Evolutionary conservation across 306 rosid species (phyloP).

Genomic region (Lablab purpureus): DNA sequence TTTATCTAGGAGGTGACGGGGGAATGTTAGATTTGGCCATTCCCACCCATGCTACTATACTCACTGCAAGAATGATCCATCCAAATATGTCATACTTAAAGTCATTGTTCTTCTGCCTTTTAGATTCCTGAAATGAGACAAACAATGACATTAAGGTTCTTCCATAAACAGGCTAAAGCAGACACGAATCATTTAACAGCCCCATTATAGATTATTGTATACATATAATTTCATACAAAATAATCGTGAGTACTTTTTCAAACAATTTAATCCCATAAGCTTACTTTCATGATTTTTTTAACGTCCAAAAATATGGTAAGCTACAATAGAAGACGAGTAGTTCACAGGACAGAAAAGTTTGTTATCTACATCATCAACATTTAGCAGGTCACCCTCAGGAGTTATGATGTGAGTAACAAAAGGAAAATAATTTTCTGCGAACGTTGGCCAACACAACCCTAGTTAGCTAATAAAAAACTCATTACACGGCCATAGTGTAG

Average conservation of each 20-base stretch:
- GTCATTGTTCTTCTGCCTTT: conserved; percentile 67
- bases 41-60: conserved; percentile 78
- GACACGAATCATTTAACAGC: neutral
- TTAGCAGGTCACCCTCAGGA: conserved; percentile 5
- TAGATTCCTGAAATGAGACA: conserved; percentile 60
- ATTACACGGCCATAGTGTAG: neutral
- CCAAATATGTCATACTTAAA: conserved; percentile 81
- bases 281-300: neutral
- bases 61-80: conserved; percentile 84
- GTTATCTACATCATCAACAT: neutral
- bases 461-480: conserved; percentile 21
- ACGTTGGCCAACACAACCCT: neutral
- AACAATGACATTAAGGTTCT: conserved; percentile 30
- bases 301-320: conserved; percentile 18
- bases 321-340: conserved; percentile 11
- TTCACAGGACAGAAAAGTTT: conserved; percentile 29
- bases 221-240: conserved; percentile 1
- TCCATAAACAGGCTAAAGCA: conserved; percentile 5
- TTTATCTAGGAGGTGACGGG: conserved; percentile 69
- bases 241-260: conserved; percentile 11
- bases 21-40: conserved; percentile 76
- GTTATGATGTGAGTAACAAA: neutral
- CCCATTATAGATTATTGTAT: conserved; percentile 13
- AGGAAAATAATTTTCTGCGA: neutral
- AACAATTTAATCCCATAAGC: conserved; percentile 31